Conservation (phyloP, 2,329 filamentous ascomycete species). For the Alternaria conjuncta region DNA sequence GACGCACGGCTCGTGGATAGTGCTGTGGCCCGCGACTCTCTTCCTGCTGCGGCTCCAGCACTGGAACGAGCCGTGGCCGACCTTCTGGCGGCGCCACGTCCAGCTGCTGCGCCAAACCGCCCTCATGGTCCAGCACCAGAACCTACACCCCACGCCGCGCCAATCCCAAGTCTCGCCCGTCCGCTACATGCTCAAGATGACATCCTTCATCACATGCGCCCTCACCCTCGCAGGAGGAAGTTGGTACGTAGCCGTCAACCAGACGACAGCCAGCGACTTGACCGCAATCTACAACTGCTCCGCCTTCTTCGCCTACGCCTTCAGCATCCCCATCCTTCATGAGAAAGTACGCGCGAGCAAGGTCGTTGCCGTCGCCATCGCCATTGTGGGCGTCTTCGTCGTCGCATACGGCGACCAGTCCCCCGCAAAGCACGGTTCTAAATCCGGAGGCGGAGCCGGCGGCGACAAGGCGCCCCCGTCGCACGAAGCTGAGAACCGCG, state of each 20-base stretch:
- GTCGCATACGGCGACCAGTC: conserved; percentile 86
- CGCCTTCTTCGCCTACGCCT: conserved; percentile 97
- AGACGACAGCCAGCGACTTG: conserved; percentile 91
- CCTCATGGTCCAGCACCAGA: conserved; percentile 85
- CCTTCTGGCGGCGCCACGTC: conserved; percentile 82
- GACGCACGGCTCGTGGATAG: conserved; percentile 90
- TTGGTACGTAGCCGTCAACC: conserved; percentile 94
- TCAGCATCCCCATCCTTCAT: conserved; percentile 86
- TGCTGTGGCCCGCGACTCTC: conserved; percentile 88
- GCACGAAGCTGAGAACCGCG: conserved; percentile 68
- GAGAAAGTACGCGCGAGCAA: conserved; percentile 87
- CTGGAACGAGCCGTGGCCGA: conserved; percentile 76
- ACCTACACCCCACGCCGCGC: conserved; percentile 67
- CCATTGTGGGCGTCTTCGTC: conserved; percentile 88
- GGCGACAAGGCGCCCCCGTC: conserved; percentile 55
- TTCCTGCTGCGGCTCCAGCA: conserved; percentile 80
- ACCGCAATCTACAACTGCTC: conserved; percentile 99
- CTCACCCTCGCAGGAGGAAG: conserved; percentile 89
- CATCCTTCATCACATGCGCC: conserved; percentile 80
- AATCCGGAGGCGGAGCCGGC: conserved; percentile 62
- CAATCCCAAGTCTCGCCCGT: conserved; percentile 60
- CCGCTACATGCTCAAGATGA: conserved; percentile 79
- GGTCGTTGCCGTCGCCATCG: conserved; percentile 82
- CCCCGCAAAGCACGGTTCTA: conserved; percentile 61
- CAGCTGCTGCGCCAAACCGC: conserved; percentile 69